phyloP scores from a whole-genome alignment of 371 early-diverging fungal species.

The Dinochytrium kinnereticum region DNA sequence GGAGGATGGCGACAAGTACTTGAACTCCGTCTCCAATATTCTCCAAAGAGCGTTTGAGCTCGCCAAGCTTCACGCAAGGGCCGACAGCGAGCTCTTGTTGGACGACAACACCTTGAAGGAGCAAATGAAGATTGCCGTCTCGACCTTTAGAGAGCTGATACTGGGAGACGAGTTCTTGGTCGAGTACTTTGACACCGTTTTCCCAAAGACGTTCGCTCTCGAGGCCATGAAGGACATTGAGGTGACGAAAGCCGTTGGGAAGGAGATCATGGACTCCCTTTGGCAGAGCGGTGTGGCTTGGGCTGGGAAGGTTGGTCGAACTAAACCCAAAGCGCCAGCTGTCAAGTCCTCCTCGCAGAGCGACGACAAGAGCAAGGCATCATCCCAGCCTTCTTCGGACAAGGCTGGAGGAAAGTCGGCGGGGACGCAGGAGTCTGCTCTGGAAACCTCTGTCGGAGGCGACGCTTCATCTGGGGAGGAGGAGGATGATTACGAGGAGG shows the following conservation, averaged over 20 bases:
- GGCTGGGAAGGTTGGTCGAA: conserved; percentile 34
- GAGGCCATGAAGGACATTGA: conserved; percentile 39
- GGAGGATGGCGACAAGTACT: conserved; percentile 45
- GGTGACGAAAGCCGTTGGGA: conserved; percentile 30
- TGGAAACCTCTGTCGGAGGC: too few species aligned
- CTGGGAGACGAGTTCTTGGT: conserved; percentile 51
- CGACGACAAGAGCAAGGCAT: background rate
- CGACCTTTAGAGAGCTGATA: conserved; percentile 48
- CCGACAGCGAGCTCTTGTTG: background rate
- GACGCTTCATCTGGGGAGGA: conserved; percentile 16
- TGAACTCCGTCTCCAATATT: conserved; percentile 41
- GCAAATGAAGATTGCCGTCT: conserved; percentile 21
- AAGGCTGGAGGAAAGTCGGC: too few species aligned
- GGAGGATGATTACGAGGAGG: conserved; percentile 28
- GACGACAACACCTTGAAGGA: background rate
- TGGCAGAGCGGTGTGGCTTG: conserved; percentile 46
- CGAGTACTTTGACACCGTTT: conserved; percentile 48
- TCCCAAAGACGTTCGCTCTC: conserved; percentile 38
- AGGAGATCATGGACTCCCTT: conserved; percentile 49
- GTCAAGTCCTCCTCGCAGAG: too few species aligned
- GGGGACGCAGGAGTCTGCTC: too few species aligned
- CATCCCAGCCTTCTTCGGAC: too few species aligned
- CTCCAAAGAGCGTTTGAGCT: conserved; percentile 47
- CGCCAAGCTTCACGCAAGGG: background rate
- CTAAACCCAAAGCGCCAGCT: background rate